Evolutionary conservation across 73 alveolate species (phyloP), one percentile per base, ranked within the genome.

Genomic region (Paramecium primaurelia): DNA sequence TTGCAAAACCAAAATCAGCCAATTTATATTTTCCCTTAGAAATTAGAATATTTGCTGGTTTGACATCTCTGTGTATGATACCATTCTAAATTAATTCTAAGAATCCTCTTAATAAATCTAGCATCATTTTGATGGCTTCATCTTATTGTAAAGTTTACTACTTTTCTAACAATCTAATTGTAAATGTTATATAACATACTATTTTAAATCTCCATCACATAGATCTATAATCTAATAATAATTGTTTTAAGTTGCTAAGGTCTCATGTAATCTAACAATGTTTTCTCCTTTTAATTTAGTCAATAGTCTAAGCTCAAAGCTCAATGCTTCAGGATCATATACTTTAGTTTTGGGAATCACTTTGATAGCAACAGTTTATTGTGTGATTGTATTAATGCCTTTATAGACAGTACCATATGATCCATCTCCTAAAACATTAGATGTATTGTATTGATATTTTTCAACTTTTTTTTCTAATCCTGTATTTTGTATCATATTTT

Each of bases 351-450:
- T 92, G 16, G 77, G 90, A n/a, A 87, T 87, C 92, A 86, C 89
- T 44, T 93, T 93, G 20, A 93, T 92, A 9, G 96, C 96, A 34
- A 73, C 51, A 25, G 51, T 11, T 75, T 93, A 69, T 16, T 95
- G 93, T 25, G 95, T 93, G 11, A 90, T 37, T 25, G 80, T 64
- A 32, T 93, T 47, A 12, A 22, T 75, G 18, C 93, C 96, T 58
- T 87, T 54, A 73, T 40, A 93, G 10, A 93, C 96, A 8, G 36
- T 30, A 11, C 96, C 96, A 83, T 42, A 93, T 58, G 94, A 59
- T 45, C 96, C 96, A 28, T 92, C 90, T n/a, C 96, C 96, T 26
- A 93, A 77, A 22, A 90, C 58, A 87, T 69, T 37, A 18, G 80
- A 14, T n/a, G 86, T 73, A 59, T 87, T 64, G 58, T 64, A 87